A percentile compares a stretch with the other conserved stretches of the same genome.
These are phyloP conservation scores for Sanguinoderma infundibulare DNA, from an alignment of 1,284 basidiomycete genomes.

Conservation along the genomic window DNA sequence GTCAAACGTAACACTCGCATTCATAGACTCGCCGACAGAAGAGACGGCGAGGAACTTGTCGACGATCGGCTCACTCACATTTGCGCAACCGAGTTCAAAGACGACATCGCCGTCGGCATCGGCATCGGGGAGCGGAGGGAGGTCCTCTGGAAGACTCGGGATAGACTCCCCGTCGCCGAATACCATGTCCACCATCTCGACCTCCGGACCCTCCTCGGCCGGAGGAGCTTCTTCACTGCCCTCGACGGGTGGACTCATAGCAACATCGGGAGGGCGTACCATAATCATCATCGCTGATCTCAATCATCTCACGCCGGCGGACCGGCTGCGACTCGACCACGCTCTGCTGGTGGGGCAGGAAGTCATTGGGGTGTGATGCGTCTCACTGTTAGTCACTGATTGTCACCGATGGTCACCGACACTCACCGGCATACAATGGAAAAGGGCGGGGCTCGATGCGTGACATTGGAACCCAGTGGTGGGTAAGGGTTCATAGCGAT, in stretches of 20 bases:
- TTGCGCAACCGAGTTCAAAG: background rate
- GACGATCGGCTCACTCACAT: background rate
- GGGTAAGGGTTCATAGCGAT: too few relatives aligned
- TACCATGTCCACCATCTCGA: slow-evolving; percentile 3
- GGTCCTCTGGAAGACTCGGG: background rate
- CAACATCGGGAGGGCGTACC: too few relatives aligned
- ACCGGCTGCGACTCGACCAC: too few relatives aligned
- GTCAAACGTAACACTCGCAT: background rate
- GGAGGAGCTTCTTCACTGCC: background rate
- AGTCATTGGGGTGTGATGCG: too few relatives aligned
- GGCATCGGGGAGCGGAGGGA: background rate
- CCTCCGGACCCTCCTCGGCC: slow-evolving; percentile 2
- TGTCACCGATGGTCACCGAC: too few relatives aligned
- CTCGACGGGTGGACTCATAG: background rate
- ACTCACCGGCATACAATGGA: too few relatives aligned
- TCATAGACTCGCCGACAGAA: background rate
- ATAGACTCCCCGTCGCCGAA: slow-evolving; percentile 1
- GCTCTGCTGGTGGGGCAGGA: too few relatives aligned
- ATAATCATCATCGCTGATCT: too few relatives aligned
- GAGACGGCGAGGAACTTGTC: background rate
- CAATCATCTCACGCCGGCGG: too few relatives aligned
- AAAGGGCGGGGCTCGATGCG: too few relatives aligned
- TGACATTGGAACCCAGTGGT: too few relatives aligned
- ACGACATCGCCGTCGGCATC: background rate
- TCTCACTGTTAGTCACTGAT: too few relatives aligned